Evolutionary conservation across 2,329 filamentous ascomycete genomes (phyloP).

Genomic region (Thermoascus crustaceus): DNA sequence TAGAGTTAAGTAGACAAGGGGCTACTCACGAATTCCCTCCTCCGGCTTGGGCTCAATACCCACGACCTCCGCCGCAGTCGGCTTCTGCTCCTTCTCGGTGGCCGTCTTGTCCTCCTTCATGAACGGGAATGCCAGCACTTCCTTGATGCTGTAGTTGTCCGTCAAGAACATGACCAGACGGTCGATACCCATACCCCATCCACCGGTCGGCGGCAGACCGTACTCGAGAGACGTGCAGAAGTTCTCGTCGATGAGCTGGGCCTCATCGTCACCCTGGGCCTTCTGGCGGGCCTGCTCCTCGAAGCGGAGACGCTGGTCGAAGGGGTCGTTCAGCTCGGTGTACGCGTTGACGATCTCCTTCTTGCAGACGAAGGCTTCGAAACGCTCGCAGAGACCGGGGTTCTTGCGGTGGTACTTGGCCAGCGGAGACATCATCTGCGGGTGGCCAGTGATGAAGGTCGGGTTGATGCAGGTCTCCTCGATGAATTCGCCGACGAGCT

Average conservation of each 20-base stretch:
- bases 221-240: constrained; percentile 88
- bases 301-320: constrained; percentile 84
- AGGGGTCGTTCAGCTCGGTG: constrained; percentile 95
- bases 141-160: constrained; percentile 91
- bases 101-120: constrained; percentile 77
- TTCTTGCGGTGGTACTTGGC: constrained; percentile 86
- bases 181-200: constrained; percentile 95
- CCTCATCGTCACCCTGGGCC: constrained; percentile 93
- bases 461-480: constrained; percentile 91
- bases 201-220: constrained; percentile 84
- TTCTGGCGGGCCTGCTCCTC: constrained; percentile 96
- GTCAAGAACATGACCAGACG: constrained; percentile 93
- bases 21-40: constrained; percentile 49
- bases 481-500: constrained; percentile 87
- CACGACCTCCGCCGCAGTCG: constrained; percentile 57
- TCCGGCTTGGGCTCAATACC: constrained; percentile 51
- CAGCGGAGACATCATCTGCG: constrained; percentile 83
- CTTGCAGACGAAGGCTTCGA: constrained; percentile 95
- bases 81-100: constrained; percentile 30
- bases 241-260: constrained; percentile 90
- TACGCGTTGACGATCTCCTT: constrained; percentile 97
- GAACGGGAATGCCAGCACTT: constrained; percentile 93
- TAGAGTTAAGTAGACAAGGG: neutral
- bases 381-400: constrained; percentile 85
- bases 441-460: constrained; percentile 81